Base-by-base conservation (phyloP, 345 rosid species). In the Aquilaria yunnanensis region DNA sequence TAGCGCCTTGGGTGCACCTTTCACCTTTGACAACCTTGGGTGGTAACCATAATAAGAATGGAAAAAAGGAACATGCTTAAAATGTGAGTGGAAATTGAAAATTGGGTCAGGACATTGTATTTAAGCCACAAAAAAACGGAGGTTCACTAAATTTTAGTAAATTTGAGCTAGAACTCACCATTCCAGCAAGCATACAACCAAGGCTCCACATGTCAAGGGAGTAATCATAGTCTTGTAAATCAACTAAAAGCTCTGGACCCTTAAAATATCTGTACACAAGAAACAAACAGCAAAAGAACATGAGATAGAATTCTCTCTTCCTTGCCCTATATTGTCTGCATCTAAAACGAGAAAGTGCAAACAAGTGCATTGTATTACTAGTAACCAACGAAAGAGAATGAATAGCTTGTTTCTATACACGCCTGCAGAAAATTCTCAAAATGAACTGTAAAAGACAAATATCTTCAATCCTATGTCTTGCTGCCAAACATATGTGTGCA, bases 131-230 rank as follows among this genome's bases (percentile, higher is more conserved):
- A 37, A 57, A 5, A 32, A 12, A 14, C 12, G 46, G 23, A 37
- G 51, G 49, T 49, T 33, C 51, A 66, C 14, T 14, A 31, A 48
- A 33, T 33, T 61, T 10, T 60, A 68, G 50, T 49, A 50, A 56
- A 9, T 29, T 2, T 9, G 30, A 32, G 51, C n/a, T 58, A 51
- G 63, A 5, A 31, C 83, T 82, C 50, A 88, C 98, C 98, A 93
- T 93, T 72, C 98, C 97, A 67, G 97, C 98, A 80, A 93, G 84
- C 95, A 90, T 93, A 72, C 98, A 93, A 66, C 98, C 98, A 60
- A 94, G 96, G 78, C 99, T 94, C 99, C 99, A 94, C 67, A 94
- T 73, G 73, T 94, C 97, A 72, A 94, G 76, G 54, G 99, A 94
- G 74, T 93, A 93, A 79, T 93, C 98, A 74, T 93, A 93, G 66